Base-by-base conservation (phyloP, 2,329 filamentous ascomycete genomes). In the Zasmidium cellare region DNA sequence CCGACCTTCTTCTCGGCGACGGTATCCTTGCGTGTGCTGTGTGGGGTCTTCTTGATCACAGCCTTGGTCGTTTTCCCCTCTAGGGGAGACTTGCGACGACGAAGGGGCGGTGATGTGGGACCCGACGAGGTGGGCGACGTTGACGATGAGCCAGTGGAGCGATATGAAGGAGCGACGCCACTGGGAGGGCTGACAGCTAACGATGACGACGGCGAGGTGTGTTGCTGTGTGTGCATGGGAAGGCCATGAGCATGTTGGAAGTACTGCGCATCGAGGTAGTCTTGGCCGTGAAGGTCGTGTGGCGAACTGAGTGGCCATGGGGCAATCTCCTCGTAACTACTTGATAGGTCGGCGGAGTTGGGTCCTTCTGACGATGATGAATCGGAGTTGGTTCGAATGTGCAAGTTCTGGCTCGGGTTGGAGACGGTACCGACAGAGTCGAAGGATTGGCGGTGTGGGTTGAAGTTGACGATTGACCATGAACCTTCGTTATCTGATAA, bases 321-420 rank as follows among this genome's bases (percentile, higher is more conserved):
- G 73, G 82, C 77, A 50, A 91, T 84, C 67, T 96, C 91, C 72
- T 96, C 91, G 67, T 89, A 96, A 77, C 90, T 94, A 63, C 82
- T 86, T 79, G 82, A 91, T 74, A 77, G 91, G 44, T 75, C 74
- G 72, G 80, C 88, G 71, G 70, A 87, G 79, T 75, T 74, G 19
- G 73, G 85, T 75, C 67, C 77, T 61, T 84, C 82, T 3, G 87
- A 85, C 31, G 92, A 88, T 1, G 90, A 94, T 2, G 91, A 94
- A 69, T 96, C 91, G 3, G 92, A 96, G 68, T 89, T 87, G 55
- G 88, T 92, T 66, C 92, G 86, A 69, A 96, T 83, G 77, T 97
- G 93, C 52, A 97, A 80, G 1, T 92, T 96, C 77, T 96, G 90
- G 61, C 88, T 86, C 1, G 93, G 93, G 76, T 97, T 96, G 80